These are phyloP conservation scores for Calocera viscosa DNA, from an alignment of 768 basidiomycete genomes.

Conservation along the genomic window DNA sequence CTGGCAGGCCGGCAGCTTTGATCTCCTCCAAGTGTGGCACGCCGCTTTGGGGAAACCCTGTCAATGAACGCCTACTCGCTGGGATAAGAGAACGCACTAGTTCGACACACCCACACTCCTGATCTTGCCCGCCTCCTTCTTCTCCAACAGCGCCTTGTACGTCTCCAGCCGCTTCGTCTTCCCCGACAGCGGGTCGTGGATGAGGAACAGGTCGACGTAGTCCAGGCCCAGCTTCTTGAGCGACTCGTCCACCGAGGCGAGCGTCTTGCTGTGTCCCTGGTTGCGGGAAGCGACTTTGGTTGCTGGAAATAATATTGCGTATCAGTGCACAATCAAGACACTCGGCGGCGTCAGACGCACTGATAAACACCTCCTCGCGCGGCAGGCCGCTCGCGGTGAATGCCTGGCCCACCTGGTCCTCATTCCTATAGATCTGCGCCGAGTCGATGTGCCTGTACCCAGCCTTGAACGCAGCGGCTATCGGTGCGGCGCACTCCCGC, in stretches of 20 bases:
- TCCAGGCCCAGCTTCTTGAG: conserved; percentile 46
- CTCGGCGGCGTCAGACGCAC: conserved; percentile 30
- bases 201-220: conserved; percentile 63
- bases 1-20: conserved; percentile 43
- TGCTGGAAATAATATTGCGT: conserved; percentile 31
- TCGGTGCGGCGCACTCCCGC: conserved; percentile 41
- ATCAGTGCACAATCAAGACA: background rate
- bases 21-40: conserved; percentile 68
- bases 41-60: conserved; percentile 33
- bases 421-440: conserved; percentile 49
- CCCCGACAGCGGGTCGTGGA: conserved; percentile 60
- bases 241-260: conserved; percentile 48
- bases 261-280: conserved; percentile 52
- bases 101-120: conserved; percentile 71
- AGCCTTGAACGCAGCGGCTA: conserved; percentile 47
- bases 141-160: conserved; percentile 55
- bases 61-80: background rate
- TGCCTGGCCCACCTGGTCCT: conserved; percentile 20
- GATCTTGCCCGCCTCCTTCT: conserved; percentile 47
- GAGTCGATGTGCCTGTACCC: conserved; percentile 72
- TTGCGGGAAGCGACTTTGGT: conserved; percentile 48
- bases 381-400: conserved; percentile 36
- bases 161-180: conserved; percentile 52
- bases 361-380: conserved; percentile 57
- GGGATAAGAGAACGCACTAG: conserved; percentile 39